Percentiles rank a stretch among this genome's conserved stretches.
Evolutionary conservation across 139 green algal species (phyloP).

Genomic region (Dunaliella primolecta): DNA sequence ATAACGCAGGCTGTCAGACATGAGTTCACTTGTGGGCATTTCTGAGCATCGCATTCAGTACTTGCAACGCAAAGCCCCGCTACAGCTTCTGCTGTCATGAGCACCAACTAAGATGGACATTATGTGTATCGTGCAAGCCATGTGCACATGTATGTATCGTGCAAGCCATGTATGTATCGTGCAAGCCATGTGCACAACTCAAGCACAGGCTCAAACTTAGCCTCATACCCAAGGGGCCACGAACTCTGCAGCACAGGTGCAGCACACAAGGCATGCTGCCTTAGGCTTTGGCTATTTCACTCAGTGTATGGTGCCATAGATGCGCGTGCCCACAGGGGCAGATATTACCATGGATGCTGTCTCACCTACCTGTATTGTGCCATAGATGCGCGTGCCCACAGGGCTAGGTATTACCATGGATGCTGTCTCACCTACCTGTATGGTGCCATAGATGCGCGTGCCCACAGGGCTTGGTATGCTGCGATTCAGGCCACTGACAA

Average conservation of each 20-base stretch:
- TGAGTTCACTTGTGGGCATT: neutral
- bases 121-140: neutral
- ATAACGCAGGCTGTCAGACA: neutral
- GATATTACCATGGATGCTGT: too few species aligned
- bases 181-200: neutral
- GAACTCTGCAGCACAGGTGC: neutral
- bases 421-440: slow-evolving; percentile 69
- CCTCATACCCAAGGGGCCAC: neutral
- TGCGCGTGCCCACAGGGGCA: slow-evolving; percentile 53
- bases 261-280: neutral
- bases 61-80: neutral
- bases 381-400: slow-evolving; percentile 60
- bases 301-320: slow-evolving; percentile 65
- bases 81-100: too few species aligned
- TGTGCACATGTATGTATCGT: neutral
- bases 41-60: neutral
- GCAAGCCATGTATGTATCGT: neutral
- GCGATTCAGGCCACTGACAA: slow-evolving; percentile 53
- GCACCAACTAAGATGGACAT: neutral
- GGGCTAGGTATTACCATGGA: slow-evolving; percentile 32
- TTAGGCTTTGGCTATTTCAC: neutral
- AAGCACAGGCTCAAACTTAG: neutral
- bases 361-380: slow-evolving; percentile 68
- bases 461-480: slow-evolving; percentile 44
- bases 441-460: slow-evolving; percentile 64